phyloP scores from a whole-genome alignment of 2,329 filamentous ascomycete genomes.

The Colletotrichum liaoningense region DNA sequence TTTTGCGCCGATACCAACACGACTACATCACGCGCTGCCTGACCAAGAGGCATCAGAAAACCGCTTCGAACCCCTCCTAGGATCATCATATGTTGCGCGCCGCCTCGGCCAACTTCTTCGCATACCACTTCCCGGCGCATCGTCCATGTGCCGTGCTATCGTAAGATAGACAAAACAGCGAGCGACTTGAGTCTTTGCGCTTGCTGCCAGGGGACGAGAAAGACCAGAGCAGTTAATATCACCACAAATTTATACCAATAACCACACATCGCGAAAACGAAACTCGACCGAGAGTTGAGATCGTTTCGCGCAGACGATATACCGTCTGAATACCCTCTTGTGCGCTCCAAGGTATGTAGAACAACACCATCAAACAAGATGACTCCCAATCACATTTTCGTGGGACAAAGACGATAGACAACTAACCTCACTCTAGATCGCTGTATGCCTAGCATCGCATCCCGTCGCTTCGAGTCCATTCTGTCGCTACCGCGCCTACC shows the following conservation, averaged over 20 bases:
- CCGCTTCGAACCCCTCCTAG: not conserved
- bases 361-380: not conserved
- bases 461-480: constrained; percentile 11
- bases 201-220: constrained; percentile 69
- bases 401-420: not conserved
- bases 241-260: constrained; percentile 4
- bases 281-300: not conserved
- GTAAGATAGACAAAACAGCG: constrained; percentile 58
- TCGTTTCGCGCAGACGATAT: not conserved
- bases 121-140: constrained; percentile 46
- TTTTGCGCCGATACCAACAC: constrained; percentile 5
- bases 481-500: constrained; percentile 38
- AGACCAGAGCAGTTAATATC: constrained; percentile 56
- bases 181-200: constrained; percentile 77
- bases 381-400: not conserved
- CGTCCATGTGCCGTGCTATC: constrained; percentile 55
- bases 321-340: not conserved
- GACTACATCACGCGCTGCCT: constrained; percentile 11
- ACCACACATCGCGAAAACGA: not conserved
- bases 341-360: constrained; percentile 13
- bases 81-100: constrained; percentile 28
- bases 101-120: constrained; percentile 32
- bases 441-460: constrained; percentile 22
- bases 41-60: not conserved
- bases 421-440: constrained; percentile 30